phyloP scores from a whole-genome alignment of 192 early-diverging fungal species.

The Lobosporangium transversale region DNA sequence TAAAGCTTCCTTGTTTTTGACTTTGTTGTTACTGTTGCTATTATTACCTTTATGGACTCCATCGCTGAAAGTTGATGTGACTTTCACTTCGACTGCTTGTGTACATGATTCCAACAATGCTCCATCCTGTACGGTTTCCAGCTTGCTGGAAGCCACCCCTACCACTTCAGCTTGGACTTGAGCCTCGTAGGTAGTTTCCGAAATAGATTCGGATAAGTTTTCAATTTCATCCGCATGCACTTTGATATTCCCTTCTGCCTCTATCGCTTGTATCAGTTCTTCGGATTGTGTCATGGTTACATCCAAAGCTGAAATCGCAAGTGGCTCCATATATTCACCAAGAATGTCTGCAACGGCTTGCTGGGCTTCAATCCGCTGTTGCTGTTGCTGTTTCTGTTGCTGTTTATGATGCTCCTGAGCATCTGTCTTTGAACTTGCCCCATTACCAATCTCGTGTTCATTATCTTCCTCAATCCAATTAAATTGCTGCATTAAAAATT shows the following conservation, averaged over 20 bases:
- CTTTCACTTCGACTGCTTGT: not conserved
- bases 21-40: not conserved
- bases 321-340: constrained; percentile 3
- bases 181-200: not conserved
- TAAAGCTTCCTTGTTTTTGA: not conserved
- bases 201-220: constrained; percentile 5
- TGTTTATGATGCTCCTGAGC: constrained; percentile 1
- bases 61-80: not conserved
- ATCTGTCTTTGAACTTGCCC: not conserved
- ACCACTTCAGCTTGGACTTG: not conserved
- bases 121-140: not conserved
- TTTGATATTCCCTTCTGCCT: constrained; percentile 10
- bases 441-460: not conserved
- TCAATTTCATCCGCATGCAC: constrained; percentile 40
- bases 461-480: constrained; percentile 55
- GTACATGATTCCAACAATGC: constrained; percentile 4
- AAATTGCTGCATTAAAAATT: constrained; percentile 53
- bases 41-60: too few species aligned
- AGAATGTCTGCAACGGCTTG: constrained; percentile 1
- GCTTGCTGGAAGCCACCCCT: not conserved
- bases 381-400: constrained; percentile 6
- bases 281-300: constrained; percentile 48
- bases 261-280: constrained; percentile 28
- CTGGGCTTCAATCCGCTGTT: not conserved
- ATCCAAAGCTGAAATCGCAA: constrained; percentile 5